phyloP scores from a whole-genome alignment of 371 early-diverging fungal species.

The Basidiobolus meristosporus region DNA sequence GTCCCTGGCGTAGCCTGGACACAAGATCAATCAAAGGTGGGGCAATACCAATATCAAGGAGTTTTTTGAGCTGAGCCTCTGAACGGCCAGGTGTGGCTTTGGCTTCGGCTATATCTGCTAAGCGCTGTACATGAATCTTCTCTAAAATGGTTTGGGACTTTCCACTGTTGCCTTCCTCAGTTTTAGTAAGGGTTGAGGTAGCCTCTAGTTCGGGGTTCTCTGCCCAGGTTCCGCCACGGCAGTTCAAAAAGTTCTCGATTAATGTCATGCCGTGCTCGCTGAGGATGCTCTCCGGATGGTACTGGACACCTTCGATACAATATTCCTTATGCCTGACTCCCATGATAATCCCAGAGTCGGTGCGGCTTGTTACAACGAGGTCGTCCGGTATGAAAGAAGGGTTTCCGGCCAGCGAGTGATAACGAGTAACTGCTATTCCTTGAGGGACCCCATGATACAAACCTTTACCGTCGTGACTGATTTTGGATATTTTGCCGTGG shows the following conservation, averaged over 20 bases:
- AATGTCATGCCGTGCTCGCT: constrained; percentile 74
- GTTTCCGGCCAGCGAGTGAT: constrained; percentile 88
- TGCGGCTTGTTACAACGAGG: constrained; percentile 70
- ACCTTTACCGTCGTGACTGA: constrained; percentile 79
- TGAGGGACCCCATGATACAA: constrained; percentile 68
- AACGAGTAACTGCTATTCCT: constrained; percentile 71
- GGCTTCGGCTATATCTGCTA: constrained; percentile 52
- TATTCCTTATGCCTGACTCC: constrained; percentile 78
- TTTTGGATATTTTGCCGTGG: constrained; percentile 81
- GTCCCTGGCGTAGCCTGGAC: constrained; percentile 32
- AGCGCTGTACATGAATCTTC: constrained; percentile 57
- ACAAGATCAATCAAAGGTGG: constrained; percentile 63
- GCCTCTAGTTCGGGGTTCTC: constrained; percentile 34
- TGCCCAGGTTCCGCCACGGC: constrained; percentile 75
- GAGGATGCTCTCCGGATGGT: constrained; percentile 90
- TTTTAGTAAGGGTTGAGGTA: constrained; percentile 8
- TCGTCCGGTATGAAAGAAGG: constrained; percentile 59
- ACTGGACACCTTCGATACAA: constrained; percentile 90
- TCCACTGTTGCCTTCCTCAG: constrained; percentile 7
- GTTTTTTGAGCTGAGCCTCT: constrained; percentile 35
- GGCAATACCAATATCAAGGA: constrained; percentile 47
- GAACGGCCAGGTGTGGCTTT: constrained; percentile 55
- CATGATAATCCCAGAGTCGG: constrained; percentile 77
- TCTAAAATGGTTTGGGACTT: constrained; percentile 26
- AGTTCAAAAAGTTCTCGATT: constrained; percentile 70